These are phyloP conservation scores for Phytophthora nicotianae DNA, from an alignment of 352 stramenopile species.

Conservation along the genomic window DNA sequence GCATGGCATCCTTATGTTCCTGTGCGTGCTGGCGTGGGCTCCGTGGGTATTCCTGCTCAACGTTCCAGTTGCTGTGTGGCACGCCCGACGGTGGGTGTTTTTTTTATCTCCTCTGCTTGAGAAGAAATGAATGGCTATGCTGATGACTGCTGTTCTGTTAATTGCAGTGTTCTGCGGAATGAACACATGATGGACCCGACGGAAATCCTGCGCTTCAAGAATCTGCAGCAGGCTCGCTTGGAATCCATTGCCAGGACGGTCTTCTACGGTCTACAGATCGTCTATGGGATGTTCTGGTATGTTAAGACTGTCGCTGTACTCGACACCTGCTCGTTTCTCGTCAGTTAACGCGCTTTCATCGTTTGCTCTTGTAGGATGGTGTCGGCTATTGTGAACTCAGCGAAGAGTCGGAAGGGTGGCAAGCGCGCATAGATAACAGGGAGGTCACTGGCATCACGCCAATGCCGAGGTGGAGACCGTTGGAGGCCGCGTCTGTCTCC, in stretches of 20 bases:
- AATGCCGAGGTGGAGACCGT: neutral
- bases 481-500: neutral
- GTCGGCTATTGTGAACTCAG: slow-evolving; percentile 78
- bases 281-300: slow-evolving; percentile 92
- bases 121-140: neutral
- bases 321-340: neutral
- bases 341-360: slow-evolving; percentile 1
- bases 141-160: slow-evolving; percentile 1
- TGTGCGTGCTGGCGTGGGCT: slow-evolving; percentile 76
- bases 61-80: slow-evolving; percentile 76
- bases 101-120: neutral
- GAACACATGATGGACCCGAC: slow-evolving; percentile 87
- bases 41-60: slow-evolving; percentile 84
- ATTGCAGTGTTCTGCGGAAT: slow-evolving; percentile 65
- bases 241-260: slow-evolving; percentile 87
- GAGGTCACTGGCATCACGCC: slow-evolving; percentile 1
- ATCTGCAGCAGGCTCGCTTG: slow-evolving; percentile 73
- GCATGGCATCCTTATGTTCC: slow-evolving; percentile 75
- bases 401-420: slow-evolving; percentile 51
- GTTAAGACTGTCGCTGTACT: slow-evolving; percentile 8
- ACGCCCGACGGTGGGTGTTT: slow-evolving; percentile 59
- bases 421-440: slow-evolving; percentile 41
- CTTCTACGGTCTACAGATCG: slow-evolving; percentile 88
- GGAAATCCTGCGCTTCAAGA: slow-evolving; percentile 89
- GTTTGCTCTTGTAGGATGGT: slow-evolving; percentile 70